Percentiles rank a stretch among this genome's conserved stretches.
Evolutionary conservation across 352 stramenopile species (phyloP).

Genomic region (Phytophthora megakarya): DNA sequence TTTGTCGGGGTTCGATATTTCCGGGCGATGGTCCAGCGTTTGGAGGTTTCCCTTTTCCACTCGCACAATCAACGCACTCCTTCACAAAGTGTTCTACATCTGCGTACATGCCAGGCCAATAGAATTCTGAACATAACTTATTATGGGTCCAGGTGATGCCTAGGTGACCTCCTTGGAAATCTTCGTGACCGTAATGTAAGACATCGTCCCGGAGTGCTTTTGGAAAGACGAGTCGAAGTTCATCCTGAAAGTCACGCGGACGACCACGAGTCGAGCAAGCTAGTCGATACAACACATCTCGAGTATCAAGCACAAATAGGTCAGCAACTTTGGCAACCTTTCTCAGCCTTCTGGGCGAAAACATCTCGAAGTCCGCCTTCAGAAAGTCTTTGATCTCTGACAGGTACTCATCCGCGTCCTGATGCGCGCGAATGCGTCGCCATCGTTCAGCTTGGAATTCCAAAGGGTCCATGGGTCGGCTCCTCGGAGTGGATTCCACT

Average conservation of each 20-base stretch:
- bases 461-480: background rate
- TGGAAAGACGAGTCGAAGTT: background rate
- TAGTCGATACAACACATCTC: background rate
- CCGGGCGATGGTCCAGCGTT: too few species aligned
- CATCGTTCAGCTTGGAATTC: conserved; percentile 6
- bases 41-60: too few species aligned
- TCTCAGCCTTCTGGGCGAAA: background rate
- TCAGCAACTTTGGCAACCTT: background rate
- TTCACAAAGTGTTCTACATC: too few species aligned
- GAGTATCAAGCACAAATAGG: background rate
- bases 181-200: too few species aligned
- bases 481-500: too few species aligned
- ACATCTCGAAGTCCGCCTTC: background rate
- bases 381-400: background rate
- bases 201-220: too few species aligned
- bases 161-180: too few species aligned
- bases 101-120: too few species aligned
- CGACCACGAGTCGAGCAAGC: background rate
- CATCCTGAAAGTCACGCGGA: background rate
- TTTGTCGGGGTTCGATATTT: background rate
- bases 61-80: too few species aligned
- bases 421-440: too few species aligned
- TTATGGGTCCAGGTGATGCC: background rate
- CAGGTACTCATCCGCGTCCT: background rate
- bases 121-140: background rate